Conservation (phyloP, 2,329 filamentous ascomycete species). For the Ceratocystis albifundus region DNA sequence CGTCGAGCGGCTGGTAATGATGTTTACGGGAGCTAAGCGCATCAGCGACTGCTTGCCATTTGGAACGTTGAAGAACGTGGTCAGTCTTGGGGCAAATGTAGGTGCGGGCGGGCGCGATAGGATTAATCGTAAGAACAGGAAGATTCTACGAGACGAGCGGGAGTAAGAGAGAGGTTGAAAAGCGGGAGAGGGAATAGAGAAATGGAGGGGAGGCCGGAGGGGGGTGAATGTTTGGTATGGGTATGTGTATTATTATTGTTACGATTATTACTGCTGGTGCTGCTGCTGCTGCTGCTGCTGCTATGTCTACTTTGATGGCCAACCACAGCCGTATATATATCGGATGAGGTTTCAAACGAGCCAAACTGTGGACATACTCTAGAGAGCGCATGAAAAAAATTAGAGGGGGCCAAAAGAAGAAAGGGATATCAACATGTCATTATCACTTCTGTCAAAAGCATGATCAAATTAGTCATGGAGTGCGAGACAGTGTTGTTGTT, state of each 20-base stretch:
- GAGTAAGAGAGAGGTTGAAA: not conserved
- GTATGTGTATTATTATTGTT: constrained; percentile 7
- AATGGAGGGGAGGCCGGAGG: too few species aligned
- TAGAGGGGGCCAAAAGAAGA: too few species aligned
- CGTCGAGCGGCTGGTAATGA: constrained; percentile 81
- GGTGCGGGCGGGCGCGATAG: constrained; percentile 23
- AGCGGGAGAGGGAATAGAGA: not conserved
- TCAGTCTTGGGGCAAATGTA: constrained; percentile 33
- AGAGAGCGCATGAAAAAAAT: too few species aligned
- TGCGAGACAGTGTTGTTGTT: not conserved
- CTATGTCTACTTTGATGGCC: not conserved
- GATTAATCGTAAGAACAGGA: constrained; percentile 18
- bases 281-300: not conserved
- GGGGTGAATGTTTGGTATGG: not conserved
- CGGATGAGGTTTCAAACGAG: too few species aligned
- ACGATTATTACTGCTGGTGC: not conserved
- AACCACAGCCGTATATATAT: too few species aligned
- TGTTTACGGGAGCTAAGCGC: constrained; percentile 64
- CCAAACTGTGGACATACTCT: too few species aligned
- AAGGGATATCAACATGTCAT: too few species aligned
- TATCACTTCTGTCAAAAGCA: too few species aligned
- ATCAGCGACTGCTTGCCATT: constrained; percentile 85
- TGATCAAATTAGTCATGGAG: not conserved
- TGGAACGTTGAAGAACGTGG: constrained; percentile 64
- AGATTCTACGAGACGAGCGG: constrained; percentile 12